These are phyloP conservation scores for Curvularia sp. DNA, from an alignment of 2,329 filamentous ascomycete genomes.

Conservation along the genomic window DNA sequence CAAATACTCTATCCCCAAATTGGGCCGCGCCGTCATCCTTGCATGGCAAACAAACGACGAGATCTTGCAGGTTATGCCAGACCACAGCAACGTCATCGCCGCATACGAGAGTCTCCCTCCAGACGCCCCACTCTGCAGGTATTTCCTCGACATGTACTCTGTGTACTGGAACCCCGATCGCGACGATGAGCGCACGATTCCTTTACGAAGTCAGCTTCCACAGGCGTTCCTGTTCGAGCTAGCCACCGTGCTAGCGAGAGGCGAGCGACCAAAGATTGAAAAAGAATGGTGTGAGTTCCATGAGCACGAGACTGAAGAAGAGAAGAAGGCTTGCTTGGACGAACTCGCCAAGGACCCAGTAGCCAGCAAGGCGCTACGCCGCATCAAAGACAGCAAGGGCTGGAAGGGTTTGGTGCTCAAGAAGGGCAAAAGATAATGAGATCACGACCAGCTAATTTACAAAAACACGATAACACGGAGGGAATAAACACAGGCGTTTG, in stretches of 20 bases:
- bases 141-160: slow-evolving; percentile 48
- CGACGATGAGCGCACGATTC: slow-evolving; percentile 41
- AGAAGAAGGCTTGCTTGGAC: slow-evolving; percentile 44
- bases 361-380: slow-evolving; percentile 39
- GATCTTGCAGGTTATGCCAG: slow-evolving; percentile 47
- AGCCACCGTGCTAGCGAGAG: slow-evolving; percentile 41
- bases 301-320: slow-evolving; percentile 44
- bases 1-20: slow-evolving; percentile 42
- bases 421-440: slow-evolving; percentile 43
- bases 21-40: slow-evolving; percentile 42
- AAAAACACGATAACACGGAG: neutral
- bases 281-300: slow-evolving; percentile 50
- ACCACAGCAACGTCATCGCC: slow-evolving; percentile 48
- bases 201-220: slow-evolving; percentile 43
- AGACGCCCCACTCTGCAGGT: slow-evolving; percentile 41
- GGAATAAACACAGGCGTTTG: slow-evolving; percentile 1
- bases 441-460: neutral
- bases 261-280: slow-evolving; percentile 45
- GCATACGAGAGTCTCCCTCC: slow-evolving; percentile 43
- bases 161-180: slow-evolving; percentile 48
- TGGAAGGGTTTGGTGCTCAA: slow-evolving; percentile 48
- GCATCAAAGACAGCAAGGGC: slow-evolving; percentile 46
- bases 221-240: slow-evolving; percentile 47
- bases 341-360: slow-evolving; percentile 41
- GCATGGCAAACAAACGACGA: slow-evolving; percentile 49